Evolutionary conservation across 129 eudicot species (phyloP).

Genomic region (Glebionis coronaria): DNA sequence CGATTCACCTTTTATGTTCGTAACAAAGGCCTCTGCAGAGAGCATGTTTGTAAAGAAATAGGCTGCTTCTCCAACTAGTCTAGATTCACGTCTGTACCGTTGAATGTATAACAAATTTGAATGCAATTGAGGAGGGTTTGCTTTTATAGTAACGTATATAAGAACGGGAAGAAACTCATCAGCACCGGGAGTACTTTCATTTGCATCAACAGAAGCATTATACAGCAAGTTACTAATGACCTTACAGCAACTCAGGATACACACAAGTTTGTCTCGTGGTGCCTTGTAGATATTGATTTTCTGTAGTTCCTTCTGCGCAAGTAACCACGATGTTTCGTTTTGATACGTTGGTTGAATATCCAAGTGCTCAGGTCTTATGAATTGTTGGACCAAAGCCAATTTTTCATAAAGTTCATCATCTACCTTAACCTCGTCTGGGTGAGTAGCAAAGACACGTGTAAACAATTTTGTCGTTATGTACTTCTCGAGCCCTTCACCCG

Average conservation of each 20-base stretch:
- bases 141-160: constrained; percentile 84
- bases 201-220: constrained; percentile 71
- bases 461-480: constrained; percentile 92
- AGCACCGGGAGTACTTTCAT: constrained; percentile 88
- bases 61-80: constrained; percentile 75
- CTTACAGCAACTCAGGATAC: constrained; percentile 88
- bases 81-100: constrained; percentile 69
- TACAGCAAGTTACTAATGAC: constrained; percentile 83
- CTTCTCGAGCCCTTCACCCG: constrained; percentile 98
- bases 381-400: constrained; percentile 81
- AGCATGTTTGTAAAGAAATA: constrained; percentile 89
- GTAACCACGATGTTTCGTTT: constrained; percentile 98
- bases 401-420: constrained; percentile 84
- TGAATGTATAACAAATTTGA: constrained; percentile 78
- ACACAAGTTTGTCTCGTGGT: constrained; percentile 91
- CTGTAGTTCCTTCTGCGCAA: constrained; percentile 94
- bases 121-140: constrained; percentile 93
- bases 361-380: constrained; percentile 79
- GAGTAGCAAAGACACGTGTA: constrained; percentile 71
- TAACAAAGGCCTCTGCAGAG: constrained; percentile 76
- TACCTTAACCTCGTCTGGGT: constrained; percentile 67
- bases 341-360: constrained; percentile 79
- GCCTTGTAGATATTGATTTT: constrained; percentile 91
- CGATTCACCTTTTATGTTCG: constrained; percentile 66
- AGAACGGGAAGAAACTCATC: constrained; percentile 97